Evolutionary conservation across 805 yeast genomes (phyloP), one percentile per base, ranked within the genome.

Genomic region (Kodamaea jinghongensis): DNA sequence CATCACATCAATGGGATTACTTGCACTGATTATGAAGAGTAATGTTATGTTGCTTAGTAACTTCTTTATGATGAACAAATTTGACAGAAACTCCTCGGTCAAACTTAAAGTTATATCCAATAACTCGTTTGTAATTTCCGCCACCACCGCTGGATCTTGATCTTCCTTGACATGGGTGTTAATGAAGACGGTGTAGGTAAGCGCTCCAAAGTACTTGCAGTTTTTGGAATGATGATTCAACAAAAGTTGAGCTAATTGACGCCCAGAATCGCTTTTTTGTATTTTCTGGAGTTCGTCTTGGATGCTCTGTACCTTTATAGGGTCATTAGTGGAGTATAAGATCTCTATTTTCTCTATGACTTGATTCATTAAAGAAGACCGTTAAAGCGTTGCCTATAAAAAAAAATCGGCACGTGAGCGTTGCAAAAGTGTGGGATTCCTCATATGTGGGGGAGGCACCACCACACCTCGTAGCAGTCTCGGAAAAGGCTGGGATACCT

Each of bases 201-300:
- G 70, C 0, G 95, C 95, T 0, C 95, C 96, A 52, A 87, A 82
- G 56, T 83, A 87, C 52, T 79, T 78, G 45, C 81, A 76, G 42
- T 75, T 75, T 31, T 63, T 48, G 1, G 76, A 69, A 3, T 54
- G 52, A 2, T 55, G 52, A 45, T 34, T 44, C 43, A 87, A 61
- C 14, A 87, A 65, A 28, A 60, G 48, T 26, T 73, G 68, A 0
- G 90, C 95, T 16, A 87, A 52, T 2, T 48, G 46, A 63, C 79
- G 70, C 1, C 87, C 91, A 35, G 71, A 51, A 0, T 63, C 58
- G 0, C 82, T 75, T 48, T 65, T 71, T 54, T 87, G 96, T 4
- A 79, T 51, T 3, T 44, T 49, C 48, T 83, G 91, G 6, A 87
- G 70, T 32, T 67, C 61, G 11, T 61, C 54, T 49, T 88, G 95